phyloP scores from a whole-genome alignment of 208 protist genomes.

The Crithidia bombi region DNA sequence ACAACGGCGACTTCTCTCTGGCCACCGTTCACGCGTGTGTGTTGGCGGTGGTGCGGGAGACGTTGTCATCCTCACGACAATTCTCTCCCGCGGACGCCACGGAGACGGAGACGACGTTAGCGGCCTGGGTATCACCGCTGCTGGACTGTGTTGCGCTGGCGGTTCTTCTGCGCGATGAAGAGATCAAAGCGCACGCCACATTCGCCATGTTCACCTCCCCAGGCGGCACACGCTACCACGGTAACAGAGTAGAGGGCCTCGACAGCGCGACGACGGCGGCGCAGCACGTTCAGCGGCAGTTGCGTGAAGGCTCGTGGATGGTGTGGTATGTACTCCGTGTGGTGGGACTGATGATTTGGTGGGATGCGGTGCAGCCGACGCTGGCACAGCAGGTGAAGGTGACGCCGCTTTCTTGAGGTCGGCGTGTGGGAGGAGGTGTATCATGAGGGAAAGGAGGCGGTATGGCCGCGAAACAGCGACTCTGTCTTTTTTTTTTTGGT shows the following conservation, averaged over 20 bases:
- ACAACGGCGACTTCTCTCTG: neutral
- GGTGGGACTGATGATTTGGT: constrained; percentile 25
- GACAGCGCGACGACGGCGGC: neutral
- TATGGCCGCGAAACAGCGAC: too few relatives aligned
- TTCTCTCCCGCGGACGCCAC: too few relatives aligned
- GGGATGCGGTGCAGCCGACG: constrained; percentile 4
- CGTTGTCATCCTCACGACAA: neutral
- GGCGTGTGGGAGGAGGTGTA: neutral
- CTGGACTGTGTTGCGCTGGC: constrained; percentile 4
- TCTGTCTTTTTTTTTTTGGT: neutral
- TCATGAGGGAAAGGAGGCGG: neutral
- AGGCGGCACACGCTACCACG: neutral
- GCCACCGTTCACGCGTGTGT: constrained; percentile 4
- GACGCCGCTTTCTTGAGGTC: neutral
- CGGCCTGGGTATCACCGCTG: neutral
- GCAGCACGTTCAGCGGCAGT: neutral
- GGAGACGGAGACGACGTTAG: neutral
- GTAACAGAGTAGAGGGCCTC: neutral
- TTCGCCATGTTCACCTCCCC: too few relatives aligned
- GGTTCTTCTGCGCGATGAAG: neutral
- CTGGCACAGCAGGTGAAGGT: neutral
- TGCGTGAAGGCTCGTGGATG: constrained; percentile 25
- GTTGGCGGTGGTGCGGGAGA: neutral
- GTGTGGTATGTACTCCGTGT: constrained; percentile 28
- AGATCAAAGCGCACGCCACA: neutral